These are phyloP conservation scores for Elsinoe necatrix DNA, from an alignment of 2,329 filamentous ascomycete species.

Conservation along the genomic window DNA sequence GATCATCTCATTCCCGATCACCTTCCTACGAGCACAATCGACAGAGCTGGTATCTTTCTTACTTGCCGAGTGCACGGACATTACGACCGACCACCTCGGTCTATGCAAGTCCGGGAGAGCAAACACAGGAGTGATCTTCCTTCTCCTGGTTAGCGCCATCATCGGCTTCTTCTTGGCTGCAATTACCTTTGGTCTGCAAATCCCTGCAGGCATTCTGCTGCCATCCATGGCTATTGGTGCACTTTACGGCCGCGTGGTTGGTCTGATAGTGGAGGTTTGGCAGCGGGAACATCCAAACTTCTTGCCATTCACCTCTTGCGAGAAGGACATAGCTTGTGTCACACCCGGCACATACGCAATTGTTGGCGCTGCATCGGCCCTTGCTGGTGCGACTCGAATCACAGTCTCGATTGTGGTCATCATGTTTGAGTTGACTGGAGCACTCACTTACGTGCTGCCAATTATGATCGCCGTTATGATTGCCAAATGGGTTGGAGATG, in stretches of 20 bases:
- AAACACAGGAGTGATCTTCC: conserved; percentile 70
- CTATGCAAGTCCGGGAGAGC: conserved; percentile 82
- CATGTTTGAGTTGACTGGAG: conserved; percentile 97
- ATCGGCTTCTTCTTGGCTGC: conserved; percentile 78
- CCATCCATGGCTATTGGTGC: conserved; percentile 95
- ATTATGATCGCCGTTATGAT: conserved; percentile 99
- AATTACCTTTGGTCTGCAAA: conserved; percentile 86
- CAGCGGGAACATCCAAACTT: conserved; percentile 69
- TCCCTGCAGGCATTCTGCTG: conserved; percentile 90
- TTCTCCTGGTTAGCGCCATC: conserved; percentile 72
- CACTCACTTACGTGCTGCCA: conserved; percentile 88
- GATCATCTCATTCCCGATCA: conserved; percentile 87
- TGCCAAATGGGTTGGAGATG: conserved; percentile 96
- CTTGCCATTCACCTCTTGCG: conserved; percentile 70
- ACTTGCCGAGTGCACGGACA: conserved; percentile 79
- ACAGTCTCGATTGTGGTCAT: conserved; percentile 98
- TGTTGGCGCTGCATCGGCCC: conserved; percentile 86
- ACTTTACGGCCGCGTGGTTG: conserved; percentile 77
- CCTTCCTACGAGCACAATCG: conserved; percentile 88
- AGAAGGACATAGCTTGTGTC: conserved; percentile 78
- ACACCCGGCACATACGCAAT: conserved; percentile 95
- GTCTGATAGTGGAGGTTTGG: conserved; percentile 82
- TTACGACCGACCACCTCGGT: conserved; percentile 77
- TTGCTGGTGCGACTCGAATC: conserved; percentile 89
- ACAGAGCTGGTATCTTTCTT: conserved; percentile 86